Conservation (phyloP, 1,284 basidiomycete species). For the Anthracocystis panici-leucophaei region DNA sequence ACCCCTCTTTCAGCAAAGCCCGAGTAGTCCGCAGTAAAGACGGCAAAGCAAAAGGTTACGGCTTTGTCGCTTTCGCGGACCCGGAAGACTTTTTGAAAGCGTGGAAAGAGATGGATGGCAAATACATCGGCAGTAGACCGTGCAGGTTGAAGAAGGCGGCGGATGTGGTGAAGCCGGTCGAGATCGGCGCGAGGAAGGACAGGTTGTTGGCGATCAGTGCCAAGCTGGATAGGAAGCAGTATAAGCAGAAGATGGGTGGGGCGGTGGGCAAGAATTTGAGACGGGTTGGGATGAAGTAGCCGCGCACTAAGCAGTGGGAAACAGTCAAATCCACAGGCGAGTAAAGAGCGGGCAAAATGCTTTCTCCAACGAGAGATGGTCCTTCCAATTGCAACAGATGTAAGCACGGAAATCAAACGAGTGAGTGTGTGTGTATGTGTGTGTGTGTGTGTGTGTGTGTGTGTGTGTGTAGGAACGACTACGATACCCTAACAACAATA, state of each 20-base stretch:
- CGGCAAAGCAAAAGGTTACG: constrained; percentile 88
- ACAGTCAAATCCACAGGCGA: background rate
- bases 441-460: too few relatives aligned
- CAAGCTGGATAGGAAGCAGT: constrained; percentile 54
- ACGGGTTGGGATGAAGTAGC: constrained; percentile 23
- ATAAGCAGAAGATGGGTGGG: constrained; percentile 66
- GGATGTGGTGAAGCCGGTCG: constrained; percentile 57
- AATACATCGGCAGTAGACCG: constrained; percentile 67
- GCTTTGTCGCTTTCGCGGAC: constrained; percentile 97
- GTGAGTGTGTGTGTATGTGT: background rate
- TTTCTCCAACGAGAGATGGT: too few relatives aligned
- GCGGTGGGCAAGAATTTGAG: constrained; percentile 62
- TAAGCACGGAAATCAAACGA: too few relatives aligned
- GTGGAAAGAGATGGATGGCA: constrained; percentile 99
- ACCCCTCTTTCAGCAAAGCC: constrained; percentile 90
- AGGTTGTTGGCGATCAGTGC: constrained; percentile 57
- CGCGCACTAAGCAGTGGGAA: too few relatives aligned
- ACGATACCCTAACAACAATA: constrained; percentile 62
- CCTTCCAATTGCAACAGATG: background rate
- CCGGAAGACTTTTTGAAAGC: constrained; percentile 98
- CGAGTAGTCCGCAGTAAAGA: constrained; percentile 89
- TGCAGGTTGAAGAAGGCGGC: constrained; percentile 66
- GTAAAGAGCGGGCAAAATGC: background rate
- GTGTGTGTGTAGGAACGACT: too few relatives aligned
- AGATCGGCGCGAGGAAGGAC: constrained; percentile 67